These are phyloP conservation scores for Scenedesmus sp. DNA, from an alignment of 163 green algal genomes.

Conservation along the genomic window DNA sequence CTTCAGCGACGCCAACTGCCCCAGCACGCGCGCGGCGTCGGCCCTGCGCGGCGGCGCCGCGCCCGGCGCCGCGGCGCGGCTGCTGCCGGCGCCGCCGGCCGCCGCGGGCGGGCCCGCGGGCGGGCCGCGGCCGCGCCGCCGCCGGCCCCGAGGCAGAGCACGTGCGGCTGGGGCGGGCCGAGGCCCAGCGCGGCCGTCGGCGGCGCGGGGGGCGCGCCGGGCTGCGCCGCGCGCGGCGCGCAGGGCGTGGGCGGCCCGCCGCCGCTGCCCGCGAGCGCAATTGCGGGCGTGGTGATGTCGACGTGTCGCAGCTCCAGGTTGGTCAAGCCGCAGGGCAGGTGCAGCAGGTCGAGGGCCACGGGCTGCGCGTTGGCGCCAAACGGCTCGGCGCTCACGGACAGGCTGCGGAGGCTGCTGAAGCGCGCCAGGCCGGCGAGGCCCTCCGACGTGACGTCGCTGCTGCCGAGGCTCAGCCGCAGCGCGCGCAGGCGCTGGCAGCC, in stretches of 20 bases:
- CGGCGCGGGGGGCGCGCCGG: neutral
- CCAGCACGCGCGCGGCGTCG: neutral
- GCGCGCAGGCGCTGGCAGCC: constrained; percentile 28
- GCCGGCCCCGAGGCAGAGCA: too few species aligned
- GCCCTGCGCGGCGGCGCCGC: too few species aligned
- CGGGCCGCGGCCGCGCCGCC: too few species aligned
- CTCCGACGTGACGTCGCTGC: constrained; percentile 24
- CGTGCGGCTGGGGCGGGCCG: neutral
- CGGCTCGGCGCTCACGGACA: constrained; percentile 42
- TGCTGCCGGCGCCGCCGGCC: too few species aligned
- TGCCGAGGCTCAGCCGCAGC: constrained; percentile 35
- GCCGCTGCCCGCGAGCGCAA: constrained; percentile 2
- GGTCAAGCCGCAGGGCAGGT: constrained; percentile 29
- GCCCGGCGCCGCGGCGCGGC: too few species aligned
- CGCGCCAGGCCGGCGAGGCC: constrained; percentile 27
- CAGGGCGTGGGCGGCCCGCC: neutral
- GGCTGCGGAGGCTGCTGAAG: constrained; percentile 33
- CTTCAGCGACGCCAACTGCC: constrained; percentile 27
- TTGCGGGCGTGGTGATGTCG: constrained; percentile 27
- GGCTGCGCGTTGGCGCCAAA: constrained; percentile 21
- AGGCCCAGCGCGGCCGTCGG: neutral
- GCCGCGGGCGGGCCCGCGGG: too few species aligned
- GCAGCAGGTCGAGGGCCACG: constrained; percentile 30
- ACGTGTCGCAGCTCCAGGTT: constrained; percentile 37
- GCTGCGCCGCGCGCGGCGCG: neutral